These are phyloP conservation scores for Hypholoma fasciculare DNA, from an alignment of 768 basidiomycete species.

Conservation along the genomic window DNA sequence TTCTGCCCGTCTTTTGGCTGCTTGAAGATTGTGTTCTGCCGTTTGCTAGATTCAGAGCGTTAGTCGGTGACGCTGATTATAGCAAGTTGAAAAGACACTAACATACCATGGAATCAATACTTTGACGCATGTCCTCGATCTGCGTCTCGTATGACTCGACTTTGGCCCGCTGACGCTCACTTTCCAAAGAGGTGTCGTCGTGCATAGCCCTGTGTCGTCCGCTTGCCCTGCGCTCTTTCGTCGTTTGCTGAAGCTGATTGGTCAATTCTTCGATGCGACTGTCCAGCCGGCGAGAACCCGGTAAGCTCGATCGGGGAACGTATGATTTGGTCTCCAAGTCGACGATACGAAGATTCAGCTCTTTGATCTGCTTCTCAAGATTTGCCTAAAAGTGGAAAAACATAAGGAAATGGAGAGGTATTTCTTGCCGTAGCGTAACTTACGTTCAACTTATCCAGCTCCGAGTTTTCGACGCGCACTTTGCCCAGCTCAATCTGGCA, in stretches of 20 bases:
- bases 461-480: constrained; percentile 78
- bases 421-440: constrained; percentile 7
- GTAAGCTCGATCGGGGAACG: constrained; percentile 52
- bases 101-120: constrained; percentile 64
- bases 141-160: constrained; percentile 65
- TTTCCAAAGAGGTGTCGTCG: constrained; percentile 57
- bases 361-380: constrained; percentile 85
- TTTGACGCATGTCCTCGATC: constrained; percentile 53
- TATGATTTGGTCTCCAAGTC: constrained; percentile 76
- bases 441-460: constrained; percentile 78
- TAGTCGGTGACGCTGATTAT: constrained; percentile 5
- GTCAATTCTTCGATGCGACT: constrained; percentile 74
- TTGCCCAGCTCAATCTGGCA: constrained; percentile 76
- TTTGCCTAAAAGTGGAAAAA: constrained; percentile 51
- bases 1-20: constrained; percentile 74
- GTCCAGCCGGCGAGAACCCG: constrained; percentile 60
- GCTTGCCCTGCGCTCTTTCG: constrained; percentile 45
- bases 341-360: constrained; percentile 78
- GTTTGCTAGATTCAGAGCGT: constrained; percentile 53
- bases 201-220: constrained; percentile 44
- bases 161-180: constrained; percentile 58
- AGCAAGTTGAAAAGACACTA: neutral
- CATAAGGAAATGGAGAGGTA: neutral
- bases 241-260: constrained; percentile 54
- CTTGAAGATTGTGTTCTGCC: constrained; percentile 62